A percentile compares a stretch with the other conserved stretches of the same genome.
Conservation (phyloP, 257 asterid genomes). For the Primulina tabacum region DNA sequence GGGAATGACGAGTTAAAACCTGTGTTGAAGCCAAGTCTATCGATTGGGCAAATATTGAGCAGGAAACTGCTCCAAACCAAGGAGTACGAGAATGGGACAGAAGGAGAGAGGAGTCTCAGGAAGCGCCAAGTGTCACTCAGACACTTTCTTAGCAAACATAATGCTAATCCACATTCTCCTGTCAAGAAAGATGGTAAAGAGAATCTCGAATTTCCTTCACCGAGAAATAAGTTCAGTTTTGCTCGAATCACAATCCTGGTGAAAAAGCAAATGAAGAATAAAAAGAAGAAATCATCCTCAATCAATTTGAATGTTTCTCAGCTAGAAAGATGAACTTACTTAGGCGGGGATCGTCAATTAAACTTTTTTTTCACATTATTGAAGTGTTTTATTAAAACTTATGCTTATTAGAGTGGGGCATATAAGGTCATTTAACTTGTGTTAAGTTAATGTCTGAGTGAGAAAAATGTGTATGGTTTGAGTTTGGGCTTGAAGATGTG, state of each 20-base stretch:
- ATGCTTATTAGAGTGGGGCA: too few species aligned
- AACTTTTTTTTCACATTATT: too few species aligned
- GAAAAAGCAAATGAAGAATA: conserved; percentile 68
- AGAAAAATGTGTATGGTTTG: too few species aligned
- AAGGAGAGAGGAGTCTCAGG: conserved; percentile 29
- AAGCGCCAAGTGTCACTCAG: conserved; percentile 68
- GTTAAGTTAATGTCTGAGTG: too few species aligned
- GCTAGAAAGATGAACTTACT: conserved; percentile 19
- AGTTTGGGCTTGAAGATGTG: too few species aligned
- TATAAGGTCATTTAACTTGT: too few species aligned
- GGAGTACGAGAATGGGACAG: conserved; percentile 52
- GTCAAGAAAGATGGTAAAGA: conserved; percentile 42
- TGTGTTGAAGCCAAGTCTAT: conserved; percentile 50
- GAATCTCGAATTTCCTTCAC: conserved; percentile 44
- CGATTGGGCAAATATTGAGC: conserved; percentile 63
- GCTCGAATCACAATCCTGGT: conserved; percentile 66
- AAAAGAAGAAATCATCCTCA: conserved; percentile 47
- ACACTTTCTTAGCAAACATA: conserved; percentile 58
- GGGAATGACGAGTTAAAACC: conserved; percentile 39
- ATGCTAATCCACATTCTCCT: conserved; percentile 22
- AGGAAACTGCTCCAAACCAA: conserved; percentile 73
- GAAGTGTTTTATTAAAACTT: too few species aligned
- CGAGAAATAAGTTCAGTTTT: conserved; percentile 82
- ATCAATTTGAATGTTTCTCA: conserved; percentile 27
- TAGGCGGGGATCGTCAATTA: too few species aligned